phyloP scores from a whole-genome alignment of 2,329 filamentous ascomycete genomes.

The Paecilomyces niveus region DNA sequence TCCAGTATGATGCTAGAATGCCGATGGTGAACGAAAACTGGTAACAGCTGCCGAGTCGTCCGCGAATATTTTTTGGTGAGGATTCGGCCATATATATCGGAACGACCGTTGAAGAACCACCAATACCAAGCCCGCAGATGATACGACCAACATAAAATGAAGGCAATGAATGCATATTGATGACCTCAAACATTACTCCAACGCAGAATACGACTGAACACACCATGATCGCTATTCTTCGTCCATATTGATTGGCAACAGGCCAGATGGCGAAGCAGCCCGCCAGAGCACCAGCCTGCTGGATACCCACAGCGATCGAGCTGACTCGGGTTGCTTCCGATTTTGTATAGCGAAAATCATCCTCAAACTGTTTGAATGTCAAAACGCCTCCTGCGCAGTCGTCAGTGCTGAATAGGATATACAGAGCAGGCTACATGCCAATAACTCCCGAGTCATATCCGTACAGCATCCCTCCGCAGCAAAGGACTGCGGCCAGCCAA shows the following conservation, averaged over 20 bases:
- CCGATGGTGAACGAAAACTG: constrained; percentile 46
- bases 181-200: constrained; percentile 40
- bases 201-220: constrained; percentile 42
- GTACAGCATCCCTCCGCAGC: constrained; percentile 43
- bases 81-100: constrained; percentile 41
- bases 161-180: constrained; percentile 39
- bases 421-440: constrained; percentile 19
- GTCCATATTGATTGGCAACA: constrained; percentile 40
- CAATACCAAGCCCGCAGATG: constrained; percentile 43
- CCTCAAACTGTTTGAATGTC: constrained; percentile 38
- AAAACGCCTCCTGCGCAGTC: constrained; percentile 36
- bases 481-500: constrained; percentile 46
- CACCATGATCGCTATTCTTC: constrained; percentile 39
- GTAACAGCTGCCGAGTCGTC: constrained; percentile 45
- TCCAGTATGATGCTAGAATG: constrained; percentile 48
- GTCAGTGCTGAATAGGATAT: background rate
- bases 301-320: constrained; percentile 44
- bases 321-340: constrained; percentile 37
- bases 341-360: constrained; percentile 36
- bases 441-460: constrained; percentile 39
- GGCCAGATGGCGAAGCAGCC: constrained; percentile 46
- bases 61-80: constrained; percentile 41
- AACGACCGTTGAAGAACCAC: constrained; percentile 38
- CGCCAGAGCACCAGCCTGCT: constrained; percentile 47
- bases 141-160: constrained; percentile 43